Evolutionary conservation across 805 yeast genomes (phyloP).

Genomic region (Diddensiella santjacobensis): DNA sequence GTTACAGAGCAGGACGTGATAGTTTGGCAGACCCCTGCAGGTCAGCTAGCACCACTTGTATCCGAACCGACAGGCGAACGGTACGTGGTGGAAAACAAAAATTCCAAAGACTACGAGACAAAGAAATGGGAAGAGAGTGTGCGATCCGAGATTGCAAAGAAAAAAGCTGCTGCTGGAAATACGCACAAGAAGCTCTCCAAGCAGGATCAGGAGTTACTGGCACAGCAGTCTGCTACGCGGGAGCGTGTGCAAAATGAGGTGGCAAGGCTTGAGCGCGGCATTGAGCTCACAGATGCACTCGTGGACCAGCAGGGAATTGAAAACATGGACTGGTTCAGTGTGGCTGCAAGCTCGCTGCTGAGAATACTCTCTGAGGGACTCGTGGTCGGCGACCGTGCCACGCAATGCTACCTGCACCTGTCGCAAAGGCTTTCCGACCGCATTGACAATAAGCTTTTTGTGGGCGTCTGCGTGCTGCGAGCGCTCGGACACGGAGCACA

Average conservation of each 20-base stretch:
- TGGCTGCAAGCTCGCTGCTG: slow-evolving; percentile 51
- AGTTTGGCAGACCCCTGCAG: slow-evolving; percentile 69
- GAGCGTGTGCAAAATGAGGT: slow-evolving; percentile 39
- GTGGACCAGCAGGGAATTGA: slow-evolving; percentile 46
- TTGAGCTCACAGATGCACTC: slow-evolving; percentile 53
- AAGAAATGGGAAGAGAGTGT: slow-evolving; percentile 85
- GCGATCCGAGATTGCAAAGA: slow-evolving; percentile 66
- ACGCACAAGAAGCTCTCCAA: slow-evolving; percentile 55
- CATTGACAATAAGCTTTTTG: slow-evolving; percentile 48
- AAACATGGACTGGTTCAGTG: slow-evolving; percentile 71
- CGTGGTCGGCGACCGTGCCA: slow-evolving; percentile 37
- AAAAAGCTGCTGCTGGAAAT: slow-evolving; percentile 29
- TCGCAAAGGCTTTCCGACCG: slow-evolving; percentile 51
- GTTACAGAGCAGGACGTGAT: slow-evolving; percentile 45
- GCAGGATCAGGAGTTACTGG: slow-evolving; percentile 74
- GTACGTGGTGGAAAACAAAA: slow-evolving; percentile 51
- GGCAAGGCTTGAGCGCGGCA: slow-evolving; percentile 43
- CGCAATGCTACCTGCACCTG: slow-evolving; percentile 50
- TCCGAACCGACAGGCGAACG: not conserved
- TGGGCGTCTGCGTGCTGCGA: slow-evolving; percentile 72
- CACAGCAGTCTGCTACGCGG: slow-evolving; percentile 58
- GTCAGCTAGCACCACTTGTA: slow-evolving; percentile 51
- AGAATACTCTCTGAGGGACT: slow-evolving; percentile 32
- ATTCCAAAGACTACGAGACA: slow-evolving; percentile 80
- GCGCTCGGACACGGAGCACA: slow-evolving; percentile 41